These are phyloP conservation scores for Bonnemaisonia californica DNA, from an alignment of 31 red algal genomes.

Conservation along the genomic window DNA sequence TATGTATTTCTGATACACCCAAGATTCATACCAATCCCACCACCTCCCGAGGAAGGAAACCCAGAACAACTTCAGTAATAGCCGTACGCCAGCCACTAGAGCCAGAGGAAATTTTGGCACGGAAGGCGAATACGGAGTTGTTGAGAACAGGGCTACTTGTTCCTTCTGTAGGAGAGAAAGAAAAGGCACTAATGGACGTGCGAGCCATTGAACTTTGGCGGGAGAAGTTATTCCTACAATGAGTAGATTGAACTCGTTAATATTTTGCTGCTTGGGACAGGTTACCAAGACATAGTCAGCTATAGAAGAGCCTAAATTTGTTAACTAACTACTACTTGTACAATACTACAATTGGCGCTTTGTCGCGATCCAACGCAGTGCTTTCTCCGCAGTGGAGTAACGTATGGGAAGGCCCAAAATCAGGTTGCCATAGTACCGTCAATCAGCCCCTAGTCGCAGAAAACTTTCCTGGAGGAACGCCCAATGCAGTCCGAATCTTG, in stretches of 20 bases:
- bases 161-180: slow-evolving; percentile 38
- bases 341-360: background rate
- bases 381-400: too few relatives aligned
- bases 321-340: background rate
- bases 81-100: slow-evolving; percentile 30
- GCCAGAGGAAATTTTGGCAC: slow-evolving; percentile 35
- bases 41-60: too few relatives aligned
- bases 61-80: too few relatives aligned
- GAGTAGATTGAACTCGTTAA: background rate
- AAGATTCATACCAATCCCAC: too few relatives aligned
- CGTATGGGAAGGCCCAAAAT: too few relatives aligned
- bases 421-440: too few relatives aligned
- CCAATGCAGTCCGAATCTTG: slow-evolving; percentile 64
- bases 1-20: background rate
- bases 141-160: slow-evolving; percentile 34
- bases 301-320: background rate
- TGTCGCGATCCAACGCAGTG: too few relatives aligned
- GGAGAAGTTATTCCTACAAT: too few relatives aligned
- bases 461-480: slow-evolving; percentile 73
- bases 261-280: too few relatives aligned
- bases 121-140: slow-evolving; percentile 41
- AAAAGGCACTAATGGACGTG: slow-evolving; percentile 33
- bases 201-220: too few relatives aligned
- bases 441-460: slow-evolving; percentile 72
- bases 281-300: too few relatives aligned